A percentile compares a stretch with the other conserved stretches of the same genome.
phyloP scores from a whole-genome alignment of 1,284 basidiomycete species.

The Boletellus sp. region DNA sequence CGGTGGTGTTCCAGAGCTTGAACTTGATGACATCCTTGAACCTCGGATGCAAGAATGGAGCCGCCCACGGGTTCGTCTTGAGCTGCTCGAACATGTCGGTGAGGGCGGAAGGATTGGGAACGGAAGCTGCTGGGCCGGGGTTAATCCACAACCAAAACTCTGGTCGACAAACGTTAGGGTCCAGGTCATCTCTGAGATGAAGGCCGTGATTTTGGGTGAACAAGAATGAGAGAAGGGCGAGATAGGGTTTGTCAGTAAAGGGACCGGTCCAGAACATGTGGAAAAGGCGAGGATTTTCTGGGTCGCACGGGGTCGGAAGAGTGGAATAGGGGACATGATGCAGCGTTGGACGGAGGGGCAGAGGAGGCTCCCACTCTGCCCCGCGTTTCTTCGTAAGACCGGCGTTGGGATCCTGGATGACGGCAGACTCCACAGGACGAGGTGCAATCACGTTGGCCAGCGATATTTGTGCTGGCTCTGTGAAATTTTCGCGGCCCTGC shows the following conservation, averaged over 20 bases:
- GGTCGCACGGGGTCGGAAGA: constrained; percentile 50
- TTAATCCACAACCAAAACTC: constrained; percentile 91
- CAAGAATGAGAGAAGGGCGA: constrained; percentile 69
- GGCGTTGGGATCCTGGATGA: constrained; percentile 35
- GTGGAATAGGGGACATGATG: constrained; percentile 40
- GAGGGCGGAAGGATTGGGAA: constrained; percentile 69
- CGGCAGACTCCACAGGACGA: constrained; percentile 24
- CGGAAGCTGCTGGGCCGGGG: constrained; percentile 64
- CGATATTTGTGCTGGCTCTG: constrained; percentile 29
- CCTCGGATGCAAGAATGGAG: constrained; percentile 77
- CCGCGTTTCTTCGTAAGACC: constrained; percentile 44
- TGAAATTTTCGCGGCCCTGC: constrained; percentile 42
- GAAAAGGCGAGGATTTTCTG: constrained; percentile 64
- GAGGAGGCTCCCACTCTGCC: constrained; percentile 41
- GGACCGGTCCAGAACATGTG: constrained; percentile 83
- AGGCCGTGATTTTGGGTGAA: constrained; percentile 75
- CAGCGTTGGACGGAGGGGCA: constrained; percentile 36
- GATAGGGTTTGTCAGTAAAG: constrained; percentile 78
- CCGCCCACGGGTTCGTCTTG: constrained; percentile 77
- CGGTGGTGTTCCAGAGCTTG: constrained; percentile 88
- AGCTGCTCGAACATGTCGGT: constrained; percentile 68
- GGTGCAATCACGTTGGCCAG: constrained; percentile 29
- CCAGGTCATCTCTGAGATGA: constrained; percentile 40
- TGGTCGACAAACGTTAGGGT: constrained; percentile 53
- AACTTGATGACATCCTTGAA: constrained; percentile 82